phyloP scores from a whole-genome alignment of 1,284 basidiomycete species.

The Moesziomyces sp. region DNA sequence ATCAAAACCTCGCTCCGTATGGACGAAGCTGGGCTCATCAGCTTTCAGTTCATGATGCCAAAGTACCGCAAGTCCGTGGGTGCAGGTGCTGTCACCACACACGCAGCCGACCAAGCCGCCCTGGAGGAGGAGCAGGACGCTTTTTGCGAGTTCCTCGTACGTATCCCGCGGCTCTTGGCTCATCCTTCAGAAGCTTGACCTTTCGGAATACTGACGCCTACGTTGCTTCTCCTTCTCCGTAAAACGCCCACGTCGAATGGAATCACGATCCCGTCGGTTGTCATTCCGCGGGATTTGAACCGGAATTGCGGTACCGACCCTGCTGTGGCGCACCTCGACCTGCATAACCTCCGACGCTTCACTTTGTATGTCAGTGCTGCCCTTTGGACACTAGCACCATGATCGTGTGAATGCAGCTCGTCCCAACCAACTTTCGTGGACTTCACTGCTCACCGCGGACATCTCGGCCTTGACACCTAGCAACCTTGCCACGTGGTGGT shows the following conservation, averaged over 20 bases:
- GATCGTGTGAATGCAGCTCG: conserved; percentile 5
- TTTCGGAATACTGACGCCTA: no score
- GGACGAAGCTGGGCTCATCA: conserved; percentile 58
- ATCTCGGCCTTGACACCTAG: background rate
- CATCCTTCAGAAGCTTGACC: no score
- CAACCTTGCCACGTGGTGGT: no score
- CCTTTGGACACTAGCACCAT: conserved; percentile 11
- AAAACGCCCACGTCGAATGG: no score
- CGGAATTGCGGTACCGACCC: background rate
- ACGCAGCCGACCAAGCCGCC: conserved; percentile 28
- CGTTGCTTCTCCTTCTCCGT: no score
- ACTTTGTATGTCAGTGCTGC: conserved; percentile 1
- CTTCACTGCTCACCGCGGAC: background rate
- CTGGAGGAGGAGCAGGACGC: conserved; percentile 51
- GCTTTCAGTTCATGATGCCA: conserved; percentile 62
- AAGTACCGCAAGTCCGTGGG: conserved; percentile 29
- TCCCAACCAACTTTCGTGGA: background rate
- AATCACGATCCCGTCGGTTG: no score
- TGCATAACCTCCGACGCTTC: background rate
- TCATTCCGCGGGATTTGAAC: background rate
- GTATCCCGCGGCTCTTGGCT: background rate
- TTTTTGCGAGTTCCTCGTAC: conserved; percentile 56
- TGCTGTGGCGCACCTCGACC: no score
- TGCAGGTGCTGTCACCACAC: background rate
- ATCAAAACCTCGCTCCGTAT: conserved; percentile 57